Percentiles rank a stretch among this genome's conserved stretches.
These are phyloP conservation scores for Apocynum venetum DNA, from an alignment of 257 asterid genomes.

Conservation along the genomic window DNA sequence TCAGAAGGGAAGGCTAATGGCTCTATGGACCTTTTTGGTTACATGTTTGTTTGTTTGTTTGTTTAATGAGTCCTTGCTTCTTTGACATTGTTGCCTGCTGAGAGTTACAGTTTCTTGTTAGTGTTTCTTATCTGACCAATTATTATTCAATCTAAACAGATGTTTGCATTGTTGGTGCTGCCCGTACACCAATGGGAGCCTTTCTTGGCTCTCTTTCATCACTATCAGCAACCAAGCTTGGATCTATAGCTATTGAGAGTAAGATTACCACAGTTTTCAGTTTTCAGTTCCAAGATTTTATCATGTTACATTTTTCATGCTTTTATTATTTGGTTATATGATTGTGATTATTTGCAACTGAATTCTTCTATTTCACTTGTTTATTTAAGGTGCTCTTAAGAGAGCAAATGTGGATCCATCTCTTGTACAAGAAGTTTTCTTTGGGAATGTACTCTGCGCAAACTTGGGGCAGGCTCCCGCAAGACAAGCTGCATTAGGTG, in stretches of 20 bases:
- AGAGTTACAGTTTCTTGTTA: neutral
- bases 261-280: conserved; percentile 26
- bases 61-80: neutral
- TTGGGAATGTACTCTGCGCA: conserved; percentile 96
- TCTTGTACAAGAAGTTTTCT: conserved; percentile 85
- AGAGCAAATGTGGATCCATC: conserved; percentile 87
- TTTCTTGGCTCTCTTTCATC: conserved; percentile 95
- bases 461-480: conserved; percentile 99
- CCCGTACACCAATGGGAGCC: conserved; percentile 96
- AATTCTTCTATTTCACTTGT: conserved; percentile 12
- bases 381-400: conserved; percentile 76
- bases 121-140: neutral
- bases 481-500: conserved; percentile 97
- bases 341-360: conserved; percentile 1
- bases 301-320: conserved; percentile 5
- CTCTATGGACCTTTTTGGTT: neutral
- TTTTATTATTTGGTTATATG: conserved; percentile 1
- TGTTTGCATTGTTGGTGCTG: conserved; percentile 96
- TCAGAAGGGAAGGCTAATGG: neutral
- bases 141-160: conserved; percentile 38
- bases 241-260: conserved; percentile 88
- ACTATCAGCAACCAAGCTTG: conserved; percentile 88
- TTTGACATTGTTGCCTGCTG: neutral
- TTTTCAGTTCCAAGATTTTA: neutral
- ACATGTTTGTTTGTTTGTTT: neutral